Conservation (phyloP, 495 filamentous ascomycete species). For the Hypoxylon trugodes region DNA sequence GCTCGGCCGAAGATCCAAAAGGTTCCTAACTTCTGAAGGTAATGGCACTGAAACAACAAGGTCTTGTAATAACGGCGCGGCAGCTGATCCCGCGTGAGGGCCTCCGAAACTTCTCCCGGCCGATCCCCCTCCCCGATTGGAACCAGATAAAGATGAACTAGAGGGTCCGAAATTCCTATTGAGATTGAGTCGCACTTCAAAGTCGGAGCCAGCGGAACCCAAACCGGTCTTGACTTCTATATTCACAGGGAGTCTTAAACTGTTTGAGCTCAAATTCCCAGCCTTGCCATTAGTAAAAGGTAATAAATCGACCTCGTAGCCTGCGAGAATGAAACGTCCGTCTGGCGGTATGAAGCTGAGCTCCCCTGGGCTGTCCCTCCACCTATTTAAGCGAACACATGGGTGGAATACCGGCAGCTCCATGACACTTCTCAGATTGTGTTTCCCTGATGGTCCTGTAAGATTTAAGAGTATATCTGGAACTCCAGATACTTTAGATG, state of each 20-base stretch:
- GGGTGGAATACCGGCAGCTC: slow-evolving; percentile 96
- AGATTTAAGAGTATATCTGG: slow-evolving; percentile 88
- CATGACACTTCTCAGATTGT: slow-evolving; percentile 75
- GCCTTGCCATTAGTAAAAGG: slow-evolving; percentile 61
- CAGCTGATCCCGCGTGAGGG: slow-evolving; percentile 53
- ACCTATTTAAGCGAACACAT: slow-evolving; percentile 84
- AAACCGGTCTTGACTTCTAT: slow-evolving; percentile 83
- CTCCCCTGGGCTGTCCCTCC: slow-evolving; percentile 87
- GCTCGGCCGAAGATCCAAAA: slow-evolving; percentile 84
- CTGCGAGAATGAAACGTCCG: slow-evolving; percentile 91
- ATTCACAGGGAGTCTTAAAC: slow-evolving; percentile 80
- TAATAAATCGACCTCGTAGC: slow-evolving; percentile 93
- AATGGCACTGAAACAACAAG: slow-evolving; percentile 83
- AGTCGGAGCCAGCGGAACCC: slow-evolving; percentile 78
- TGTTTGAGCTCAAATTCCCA: slow-evolving; percentile 55
- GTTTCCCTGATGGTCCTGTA: slow-evolving; percentile 76
- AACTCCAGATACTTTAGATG: slow-evolving; percentile 90
- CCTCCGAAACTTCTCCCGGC: slow-evolving; percentile 58
- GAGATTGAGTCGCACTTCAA: slow-evolving; percentile 84
- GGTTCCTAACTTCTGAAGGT: slow-evolving; percentile 80
- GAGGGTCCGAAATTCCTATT: slow-evolving; percentile 67
- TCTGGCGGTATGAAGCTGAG: slow-evolving; percentile 96
- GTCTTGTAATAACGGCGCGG: slow-evolving; percentile 76
- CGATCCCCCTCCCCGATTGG: slow-evolving; percentile 65
- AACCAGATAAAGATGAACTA: slow-evolving; percentile 41